Evolutionary conservation across 768 basidiomycete genomes (phyloP), one percentile per base, ranked within the genome.

Genomic region (Suillus ampliporus): DNA sequence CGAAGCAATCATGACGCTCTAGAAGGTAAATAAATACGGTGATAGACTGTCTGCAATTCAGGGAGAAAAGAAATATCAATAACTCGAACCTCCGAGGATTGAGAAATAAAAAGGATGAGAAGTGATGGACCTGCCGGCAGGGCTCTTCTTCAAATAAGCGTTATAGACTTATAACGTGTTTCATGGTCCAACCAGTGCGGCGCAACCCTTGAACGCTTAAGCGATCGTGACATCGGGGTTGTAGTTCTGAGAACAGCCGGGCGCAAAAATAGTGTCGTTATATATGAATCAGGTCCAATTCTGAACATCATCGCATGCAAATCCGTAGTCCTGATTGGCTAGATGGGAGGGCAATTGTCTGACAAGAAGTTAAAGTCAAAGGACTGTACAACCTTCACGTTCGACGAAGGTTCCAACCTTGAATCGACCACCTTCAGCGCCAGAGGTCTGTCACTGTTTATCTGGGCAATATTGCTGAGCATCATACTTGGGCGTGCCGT

Each of bases 81-180:
- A 15, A 26, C 53, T 26, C 53, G 53, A 38, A 8, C 53, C 53
- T 1, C 23, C 53, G 53, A 53, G 52, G 52, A 21, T 21, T 35
- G 14, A 2, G 9, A 14, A 38, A 54, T 21, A 54, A 23, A 17
- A 54, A 23, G 21, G 15, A 54, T 38, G 10, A 23, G 37, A 38
- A 54, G 23, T 10, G 11, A 17, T 31, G 48, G 48, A 50, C 48
- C 48, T 19, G 23, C n/a, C n/a, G n/a, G n/a, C 9, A 35, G 14
- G 21, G 15, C 15, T 23, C 53, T 21, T 21, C 15, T 38, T 54
- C 26, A 23, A n/a, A n/a, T n/a, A n/a, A 38, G 48, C 53, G 5
- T 38, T 54, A 38, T n/a, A n/a, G n/a, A n/a, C n/a, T n/a, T n/a
- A n/a, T 38, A 54, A 54, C 48, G 15, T 17, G 53, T 54, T 38